Evolutionary conservation across 352 stramenopile species (phyloP), one percentile per base, ranked within the genome.

Genomic region (Globisporangium sylvaticum): DNA sequence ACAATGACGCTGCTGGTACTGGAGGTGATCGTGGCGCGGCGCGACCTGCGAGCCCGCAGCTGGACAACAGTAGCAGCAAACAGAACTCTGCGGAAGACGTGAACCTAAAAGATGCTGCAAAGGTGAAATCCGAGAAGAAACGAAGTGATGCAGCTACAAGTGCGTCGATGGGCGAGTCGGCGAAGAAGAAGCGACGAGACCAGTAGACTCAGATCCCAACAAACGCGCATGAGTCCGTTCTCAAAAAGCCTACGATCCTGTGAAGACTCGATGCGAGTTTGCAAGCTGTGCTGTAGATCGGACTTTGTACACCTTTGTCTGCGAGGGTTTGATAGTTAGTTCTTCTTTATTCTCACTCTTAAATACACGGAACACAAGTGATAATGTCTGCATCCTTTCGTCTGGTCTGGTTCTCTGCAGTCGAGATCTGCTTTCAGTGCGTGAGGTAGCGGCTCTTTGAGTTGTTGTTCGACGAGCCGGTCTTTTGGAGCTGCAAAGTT

Each of bases 391-490:
- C 48, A 42, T 58, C 39, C n/a, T 53, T 18, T n/a, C 7, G 18
- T 27, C 18, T 37, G 44, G 27, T 20, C 37, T 68, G 25, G 32
- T 32, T 65, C 2, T 42, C 18, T 24, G 1, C 50, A 22, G 32
- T 29, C 9, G 20, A 4, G 5, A n/a, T 55, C 24, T 52, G 10
- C 37, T 71, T 25, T 81, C 77, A 89, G 66, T 93, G 80, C 9
- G 79, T 84, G 31, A 93, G 66, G 67, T 90, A 91, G 42, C 83
- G 77, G 65, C 71, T 89, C 66, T 80, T 82, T 39, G 77, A 83
- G 22, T 72, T 75, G 22, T 72, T 76, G 22, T 63, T 70, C 22
- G 70, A 70, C 18, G 80, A 67, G 1, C 80, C 78, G 1, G 81
- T 77, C 65, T 90, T 93, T 62, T 91, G 83, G 32, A 93, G 81